Evolutionary conservation across 202 grass and related monocot species (phyloP).

Genomic region (Digitaria exilis): DNA sequence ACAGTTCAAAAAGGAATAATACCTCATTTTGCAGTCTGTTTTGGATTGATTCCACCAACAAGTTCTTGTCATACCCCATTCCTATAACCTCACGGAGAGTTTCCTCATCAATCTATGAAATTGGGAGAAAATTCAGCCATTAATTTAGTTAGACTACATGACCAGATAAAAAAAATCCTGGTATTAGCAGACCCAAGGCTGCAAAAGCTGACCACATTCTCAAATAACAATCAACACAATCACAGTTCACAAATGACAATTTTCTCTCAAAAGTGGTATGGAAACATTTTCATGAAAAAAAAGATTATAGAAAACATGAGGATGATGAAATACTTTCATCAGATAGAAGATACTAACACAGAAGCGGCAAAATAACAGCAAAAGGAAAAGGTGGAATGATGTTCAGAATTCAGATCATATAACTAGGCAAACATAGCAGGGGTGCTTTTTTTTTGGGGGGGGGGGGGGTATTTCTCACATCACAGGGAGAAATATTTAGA

Average conservation of each 20-base stretch:
- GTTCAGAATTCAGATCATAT: background rate
- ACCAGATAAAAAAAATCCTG: background rate
- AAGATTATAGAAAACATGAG: background rate
- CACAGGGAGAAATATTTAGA: background rate
- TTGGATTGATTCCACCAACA: constrained; percentile 76
- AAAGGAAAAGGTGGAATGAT: background rate
- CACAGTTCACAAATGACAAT: background rate
- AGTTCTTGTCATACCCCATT: constrained; percentile 83
- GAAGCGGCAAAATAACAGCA: background rate
- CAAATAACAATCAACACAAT: constrained; percentile 4
- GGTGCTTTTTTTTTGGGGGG: too few species aligned
- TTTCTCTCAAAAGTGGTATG: background rate
- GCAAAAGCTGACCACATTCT: background rate
- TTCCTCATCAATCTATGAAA: constrained; percentile 86
- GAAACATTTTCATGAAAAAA: background rate
- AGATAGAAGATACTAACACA: background rate
- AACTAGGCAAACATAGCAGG: too few species aligned
- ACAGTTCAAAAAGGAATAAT: constrained; percentile 32
- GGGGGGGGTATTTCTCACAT: too few species aligned
- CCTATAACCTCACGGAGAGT: constrained; percentile 76
- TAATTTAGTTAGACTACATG: background rate
- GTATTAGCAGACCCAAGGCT: background rate
- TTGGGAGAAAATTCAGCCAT: background rate
- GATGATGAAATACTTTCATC: background rate
- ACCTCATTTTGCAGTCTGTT: constrained; percentile 97